Conservation (phyloP, 805 yeast species). For the Ogataea salicorniae region DNA sequence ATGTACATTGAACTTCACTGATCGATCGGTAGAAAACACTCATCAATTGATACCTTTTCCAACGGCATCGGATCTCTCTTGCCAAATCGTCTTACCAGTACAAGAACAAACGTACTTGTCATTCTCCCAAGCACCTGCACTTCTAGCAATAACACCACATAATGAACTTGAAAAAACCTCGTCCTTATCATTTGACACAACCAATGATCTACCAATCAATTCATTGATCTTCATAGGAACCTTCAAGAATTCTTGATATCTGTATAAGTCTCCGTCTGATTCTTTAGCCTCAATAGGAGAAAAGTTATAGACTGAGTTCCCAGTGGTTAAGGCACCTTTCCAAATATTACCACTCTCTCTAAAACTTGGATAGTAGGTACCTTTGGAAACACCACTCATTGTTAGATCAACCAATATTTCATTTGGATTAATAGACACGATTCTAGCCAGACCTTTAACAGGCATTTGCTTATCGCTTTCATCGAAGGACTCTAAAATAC, state of each 20-base stretch:
- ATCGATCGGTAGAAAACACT: no score
- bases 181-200: conserved; percentile 38
- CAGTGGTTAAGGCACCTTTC: conserved; percentile 64
- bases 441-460: conserved; percentile 82
- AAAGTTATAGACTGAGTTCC: conserved; percentile 42
- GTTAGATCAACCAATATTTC: conserved; percentile 71
- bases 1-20: no score
- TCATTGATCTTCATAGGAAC: conserved; percentile 47
- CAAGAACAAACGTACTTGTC: conserved; percentile 90
- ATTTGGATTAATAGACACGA: conserved; percentile 56
- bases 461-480: conserved; percentile 43
- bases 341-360: conserved; percentile 73
- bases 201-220: conserved; percentile 66
- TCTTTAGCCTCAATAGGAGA: conserved; percentile 34
- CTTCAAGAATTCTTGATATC: conserved; percentile 43
- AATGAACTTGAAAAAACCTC: conserved; percentile 41
- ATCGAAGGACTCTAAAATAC: conserved; percentile 74
- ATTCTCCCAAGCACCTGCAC: conserved; percentile 97
- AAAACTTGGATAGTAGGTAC: conserved; percentile 64
- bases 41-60: conserved; percentile 43
- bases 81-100: conserved; percentile 94
- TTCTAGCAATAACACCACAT: conserved; percentile 89
- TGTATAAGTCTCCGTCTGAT: conserved; percentile 28
- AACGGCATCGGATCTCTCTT: conserved; percentile 78
- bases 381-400: conserved; percentile 62